Evolutionary conservation across 2,329 filamentous ascomycete species (phyloP).

Genomic region (Cladorrhinum sp.): DNA sequence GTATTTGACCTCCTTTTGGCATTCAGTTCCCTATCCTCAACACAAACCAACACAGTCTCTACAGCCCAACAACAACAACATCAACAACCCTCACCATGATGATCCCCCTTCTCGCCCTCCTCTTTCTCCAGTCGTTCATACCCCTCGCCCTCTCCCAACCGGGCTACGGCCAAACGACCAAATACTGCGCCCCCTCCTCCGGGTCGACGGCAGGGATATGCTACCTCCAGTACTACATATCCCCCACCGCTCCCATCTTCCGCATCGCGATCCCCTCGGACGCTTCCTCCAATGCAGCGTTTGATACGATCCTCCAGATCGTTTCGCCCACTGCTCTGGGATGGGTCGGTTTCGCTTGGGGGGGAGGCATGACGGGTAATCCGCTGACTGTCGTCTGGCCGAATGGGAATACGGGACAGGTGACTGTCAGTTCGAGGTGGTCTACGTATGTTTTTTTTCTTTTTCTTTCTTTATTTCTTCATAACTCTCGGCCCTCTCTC

Average conservation of each 20-base stretch:
- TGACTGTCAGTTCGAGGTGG: conserved; percentile 37
- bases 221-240: conserved; percentile 24
- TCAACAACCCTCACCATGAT: too few species aligned
- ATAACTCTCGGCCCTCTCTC: background rate
- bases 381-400: conserved; percentile 39
- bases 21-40: too few species aligned
- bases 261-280: conserved; percentile 31
- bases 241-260: conserved; percentile 21
- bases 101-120: background rate
- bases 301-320: conserved; percentile 38
- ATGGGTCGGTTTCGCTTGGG: conserved; percentile 40
- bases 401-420: conserved; percentile 31
- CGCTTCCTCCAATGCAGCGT: conserved; percentile 24
- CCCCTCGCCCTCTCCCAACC: background rate
- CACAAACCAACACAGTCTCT: too few species aligned
- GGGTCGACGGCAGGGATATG: conserved; percentile 12
- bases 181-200: conserved; percentile 20
- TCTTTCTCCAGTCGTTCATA: background rate
- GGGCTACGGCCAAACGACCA: conserved; percentile 3
- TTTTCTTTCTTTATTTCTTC: background rate
- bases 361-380: conserved; percentile 39
- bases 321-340: conserved; percentile 33
- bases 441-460: conserved; percentile 31
- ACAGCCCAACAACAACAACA: background rate
- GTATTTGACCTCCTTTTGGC: too few species aligned